These are phyloP conservation scores for Hibiscus syriacus DNA, from an alignment of 345 rosid genomes.

Conservation along the genomic window DNA sequence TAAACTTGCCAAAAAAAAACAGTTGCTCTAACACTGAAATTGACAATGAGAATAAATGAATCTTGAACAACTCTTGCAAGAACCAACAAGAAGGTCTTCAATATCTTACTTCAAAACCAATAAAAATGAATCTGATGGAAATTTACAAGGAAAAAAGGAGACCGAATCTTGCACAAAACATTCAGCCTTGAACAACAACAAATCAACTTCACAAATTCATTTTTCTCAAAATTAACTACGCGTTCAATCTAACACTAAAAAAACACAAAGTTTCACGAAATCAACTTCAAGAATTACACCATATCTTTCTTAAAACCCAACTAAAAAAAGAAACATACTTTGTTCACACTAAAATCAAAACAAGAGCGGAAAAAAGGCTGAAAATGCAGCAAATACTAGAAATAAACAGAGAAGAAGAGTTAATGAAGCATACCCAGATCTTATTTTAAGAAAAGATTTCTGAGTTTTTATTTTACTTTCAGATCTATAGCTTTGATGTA, in stretches of 20 bases:
- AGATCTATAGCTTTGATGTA: slow-evolving; percentile 9
- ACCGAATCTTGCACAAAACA: background rate
- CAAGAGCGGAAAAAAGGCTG: background rate
- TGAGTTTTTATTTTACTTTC: background rate
- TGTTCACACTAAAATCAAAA: background rate
- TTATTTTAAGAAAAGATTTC: background rate
- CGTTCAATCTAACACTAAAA: background rate
- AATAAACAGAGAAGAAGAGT: background rate
- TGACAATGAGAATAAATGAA: background rate
- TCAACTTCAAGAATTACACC: background rate
- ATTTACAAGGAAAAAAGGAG: background rate
- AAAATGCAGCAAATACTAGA: background rate
- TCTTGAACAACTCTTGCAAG: background rate
- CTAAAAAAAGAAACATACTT: background rate
- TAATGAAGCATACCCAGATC: slow-evolving; percentile 6
- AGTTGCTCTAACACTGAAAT: background rate
- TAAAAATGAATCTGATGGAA: background rate
- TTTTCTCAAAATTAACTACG: slow-evolving; percentile 6
- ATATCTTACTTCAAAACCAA: background rate
- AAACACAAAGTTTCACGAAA: background rate
- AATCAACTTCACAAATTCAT: background rate
- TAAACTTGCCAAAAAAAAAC: background rate
- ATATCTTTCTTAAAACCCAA: slow-evolving; percentile 7
- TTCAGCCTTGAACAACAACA: background rate
- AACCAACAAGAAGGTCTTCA: background rate